Base-by-base conservation (phyloP, 1,284 basidiomycete genomes). In the Tausonia pullulans region DNA sequence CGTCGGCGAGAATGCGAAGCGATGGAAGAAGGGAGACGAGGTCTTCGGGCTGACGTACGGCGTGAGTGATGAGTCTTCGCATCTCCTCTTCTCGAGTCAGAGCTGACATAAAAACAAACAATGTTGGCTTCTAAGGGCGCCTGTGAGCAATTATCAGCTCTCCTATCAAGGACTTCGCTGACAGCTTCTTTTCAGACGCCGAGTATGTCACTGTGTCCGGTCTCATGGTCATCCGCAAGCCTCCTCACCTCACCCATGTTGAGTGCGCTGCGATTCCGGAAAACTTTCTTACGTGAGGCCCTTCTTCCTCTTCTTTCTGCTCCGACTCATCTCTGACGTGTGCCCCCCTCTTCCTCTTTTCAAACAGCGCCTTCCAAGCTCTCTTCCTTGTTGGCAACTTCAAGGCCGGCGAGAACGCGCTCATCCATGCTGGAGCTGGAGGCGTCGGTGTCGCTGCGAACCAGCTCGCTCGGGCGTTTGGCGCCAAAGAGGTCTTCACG, bases 381-480 rank as follows among this genome's bases (percentile, higher is more conserved):
- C 76, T 94, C 39, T 80, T 87, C 66, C 74, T 86, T 44, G 83
- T 86, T 67, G 87, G 85, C 3, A 80, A 86, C 69, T 72, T 93
- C 58, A 82, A 86, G 72, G 73, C 80, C 68, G 86, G 85, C 45
- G 86, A 91, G 60, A 78, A 88, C 70, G 87, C 91, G 9, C 81
- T 98, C 27, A 81, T 98, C 40, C 94, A 96, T 72, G 16, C 48
- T 72, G 90, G 87, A 8, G 90, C 90, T 3, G 90, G 87, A 8
- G 90, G 93, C 60, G 93, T 97, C 3, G 94, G 94, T 2, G 76
- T 95, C 13, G 87, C 93, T 3, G 90, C 91, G 3, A 91, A 90
- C 64, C 94, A 98, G 77, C 79, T 98, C 27, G 90, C 92, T 11
- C 82, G 87, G 65, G 73, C 82, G 62, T 84, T 81, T 67, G 84